A percentile compares a stretch with the other conserved stretches of the same genome.
These are phyloP conservation scores for Rhynchosporium graminicola DNA, from an alignment of 2,329 filamentous ascomycete species.

Conservation along the genomic window DNA sequence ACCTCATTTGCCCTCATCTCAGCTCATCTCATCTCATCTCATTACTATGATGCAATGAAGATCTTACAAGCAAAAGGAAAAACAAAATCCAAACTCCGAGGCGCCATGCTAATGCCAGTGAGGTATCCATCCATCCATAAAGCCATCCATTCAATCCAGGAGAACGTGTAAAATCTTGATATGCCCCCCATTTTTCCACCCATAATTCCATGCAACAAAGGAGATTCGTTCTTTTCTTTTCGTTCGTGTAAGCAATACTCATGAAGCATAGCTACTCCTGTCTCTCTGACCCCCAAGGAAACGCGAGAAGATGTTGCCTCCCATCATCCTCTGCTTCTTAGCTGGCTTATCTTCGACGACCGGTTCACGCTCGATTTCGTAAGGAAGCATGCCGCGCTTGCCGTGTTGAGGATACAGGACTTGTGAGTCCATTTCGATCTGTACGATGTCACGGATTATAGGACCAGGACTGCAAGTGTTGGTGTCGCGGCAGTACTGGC, in stretches of 20 bases:
- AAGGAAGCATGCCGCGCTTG: constrained; percentile 36
- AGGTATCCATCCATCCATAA: neutral
- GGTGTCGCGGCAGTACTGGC: constrained; percentile 21
- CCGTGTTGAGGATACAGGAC: constrained; percentile 25
- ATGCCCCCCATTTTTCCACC: constrained; percentile 5
- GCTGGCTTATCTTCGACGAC: constrained; percentile 29
- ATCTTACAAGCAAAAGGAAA: neutral
- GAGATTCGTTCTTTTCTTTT: neutral
- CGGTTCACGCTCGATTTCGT: constrained; percentile 37
- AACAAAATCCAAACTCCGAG: neutral
- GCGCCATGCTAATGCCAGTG: constrained; percentile 16
- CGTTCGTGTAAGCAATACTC: neutral
- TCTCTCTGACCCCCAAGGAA: constrained; percentile 7
- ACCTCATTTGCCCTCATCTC: neutral
- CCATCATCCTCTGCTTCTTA: constrained; percentile 37
- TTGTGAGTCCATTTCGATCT: constrained; percentile 29
- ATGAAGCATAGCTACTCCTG: constrained; percentile 3
- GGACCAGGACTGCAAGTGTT: constrained; percentile 10
- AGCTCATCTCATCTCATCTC: neutral
- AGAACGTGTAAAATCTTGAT: neutral
- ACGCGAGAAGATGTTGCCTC: constrained; percentile 18
- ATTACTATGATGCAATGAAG: constrained; percentile 12
- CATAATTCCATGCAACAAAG: neutral
- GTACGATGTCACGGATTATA: constrained; percentile 34
- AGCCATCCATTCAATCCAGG: neutral